phyloP scores from a whole-genome alignment of 139 green algal species.

The Chlorella vulgaris region DNA sequence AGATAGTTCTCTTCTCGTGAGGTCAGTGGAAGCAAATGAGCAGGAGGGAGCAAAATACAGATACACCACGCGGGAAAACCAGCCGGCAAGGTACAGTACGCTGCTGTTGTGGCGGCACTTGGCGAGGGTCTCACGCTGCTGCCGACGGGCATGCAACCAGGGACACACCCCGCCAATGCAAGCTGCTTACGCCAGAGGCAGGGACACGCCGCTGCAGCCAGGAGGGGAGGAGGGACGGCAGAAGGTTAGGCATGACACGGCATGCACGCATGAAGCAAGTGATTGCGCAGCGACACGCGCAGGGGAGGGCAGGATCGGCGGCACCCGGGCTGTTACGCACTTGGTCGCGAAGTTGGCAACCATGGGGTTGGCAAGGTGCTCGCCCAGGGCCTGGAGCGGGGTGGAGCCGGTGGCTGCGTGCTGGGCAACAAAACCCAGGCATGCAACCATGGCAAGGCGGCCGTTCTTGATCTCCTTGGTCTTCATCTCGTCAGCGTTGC shows the following conservation, averaged over 20 bases:
- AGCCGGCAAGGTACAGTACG: background rate
- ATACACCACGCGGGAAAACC: background rate
- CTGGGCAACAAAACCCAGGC: constrained; percentile 77
- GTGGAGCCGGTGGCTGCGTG: constrained; percentile 81
- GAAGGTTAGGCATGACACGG: background rate
- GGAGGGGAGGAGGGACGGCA: background rate
- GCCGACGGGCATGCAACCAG: background rate
- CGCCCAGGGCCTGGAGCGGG: constrained; percentile 48
- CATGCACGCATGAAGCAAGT: too few relatives aligned
- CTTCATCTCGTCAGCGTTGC: constrained; percentile 74
- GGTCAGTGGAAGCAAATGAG: background rate
- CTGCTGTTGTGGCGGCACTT: background rate
- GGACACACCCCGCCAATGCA: background rate
- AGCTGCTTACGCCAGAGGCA: constrained; percentile 25
- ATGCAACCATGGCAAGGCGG: constrained; percentile 77
- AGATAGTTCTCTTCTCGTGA: background rate
- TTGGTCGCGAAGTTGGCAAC: constrained; percentile 57
- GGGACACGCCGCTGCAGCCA: constrained; percentile 30
- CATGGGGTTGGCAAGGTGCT: constrained; percentile 50
- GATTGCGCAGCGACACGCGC: too few relatives aligned
- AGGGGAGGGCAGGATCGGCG: too few relatives aligned
- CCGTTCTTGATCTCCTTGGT: constrained; percentile 96
- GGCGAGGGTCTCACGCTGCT: background rate
- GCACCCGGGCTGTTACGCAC: too few relatives aligned
- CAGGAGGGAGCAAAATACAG: background rate